These are phyloP conservation scores for Apiospora marii DNA, from an alignment of 2,329 filamentous ascomycete genomes.

Conservation along the genomic window DNA sequence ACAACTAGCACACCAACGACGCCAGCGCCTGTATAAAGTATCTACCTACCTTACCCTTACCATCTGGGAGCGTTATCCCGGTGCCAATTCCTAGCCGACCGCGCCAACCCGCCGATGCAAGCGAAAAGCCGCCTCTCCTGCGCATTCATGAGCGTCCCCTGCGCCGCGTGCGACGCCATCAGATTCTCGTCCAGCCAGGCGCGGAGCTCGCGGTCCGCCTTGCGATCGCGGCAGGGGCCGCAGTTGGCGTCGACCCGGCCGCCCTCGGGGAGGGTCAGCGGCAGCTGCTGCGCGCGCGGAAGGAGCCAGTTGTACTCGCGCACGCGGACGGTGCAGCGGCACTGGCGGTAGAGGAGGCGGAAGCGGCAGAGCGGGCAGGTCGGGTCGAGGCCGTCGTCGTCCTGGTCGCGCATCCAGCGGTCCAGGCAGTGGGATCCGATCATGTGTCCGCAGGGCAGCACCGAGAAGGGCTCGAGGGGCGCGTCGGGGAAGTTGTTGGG, in stretches of 20 bases:
- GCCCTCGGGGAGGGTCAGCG: conserved; percentile 18
- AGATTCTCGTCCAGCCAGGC: background rate
- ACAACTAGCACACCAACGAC: background rate
- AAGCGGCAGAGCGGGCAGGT: conserved; percentile 21
- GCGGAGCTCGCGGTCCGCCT: background rate
- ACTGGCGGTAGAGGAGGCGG: background rate
- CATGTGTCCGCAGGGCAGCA: conserved; percentile 24
- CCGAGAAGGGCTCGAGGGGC: conserved; percentile 5
- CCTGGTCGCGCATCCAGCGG: background rate
- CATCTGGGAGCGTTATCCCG: background rate
- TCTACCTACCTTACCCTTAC: background rate
- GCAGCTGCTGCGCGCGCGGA: background rate
- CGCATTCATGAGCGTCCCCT: background rate
- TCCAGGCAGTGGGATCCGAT: conserved; percentile 22
- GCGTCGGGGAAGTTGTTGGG: conserved; percentile 2
- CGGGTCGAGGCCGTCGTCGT: background rate
- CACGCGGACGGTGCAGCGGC: background rate
- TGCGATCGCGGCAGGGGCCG: background rate
- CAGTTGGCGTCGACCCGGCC: background rate
- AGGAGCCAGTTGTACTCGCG: background rate
- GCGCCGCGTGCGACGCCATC: background rate
- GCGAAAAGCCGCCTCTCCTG: background rate
- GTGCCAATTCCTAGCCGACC: background rate
- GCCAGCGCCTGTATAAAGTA: background rate
- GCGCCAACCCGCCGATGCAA: background rate